phyloP scores from a whole-genome alignment of 2,329 filamentous ascomycete genomes.

The Fusarium sp. region DNA sequence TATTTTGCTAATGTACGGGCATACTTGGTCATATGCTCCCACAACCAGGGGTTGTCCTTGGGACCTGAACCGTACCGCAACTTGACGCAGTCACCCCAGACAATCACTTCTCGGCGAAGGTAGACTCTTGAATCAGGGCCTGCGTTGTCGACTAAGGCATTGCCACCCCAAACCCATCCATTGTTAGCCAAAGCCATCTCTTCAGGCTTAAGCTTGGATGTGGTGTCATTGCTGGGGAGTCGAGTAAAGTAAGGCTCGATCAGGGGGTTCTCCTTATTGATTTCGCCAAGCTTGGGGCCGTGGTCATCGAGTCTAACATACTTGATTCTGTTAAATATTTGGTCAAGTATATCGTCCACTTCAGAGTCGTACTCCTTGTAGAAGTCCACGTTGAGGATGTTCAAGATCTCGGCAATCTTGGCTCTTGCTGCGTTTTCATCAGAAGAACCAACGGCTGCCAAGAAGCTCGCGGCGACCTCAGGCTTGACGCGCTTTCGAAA shows the following conservation, averaged over 20 bases:
- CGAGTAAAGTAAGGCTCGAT: slow-evolving; percentile 97
- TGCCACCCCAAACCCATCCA: slow-evolving; percentile 98
- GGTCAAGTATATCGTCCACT: slow-evolving; percentile 85
- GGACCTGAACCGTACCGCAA: slow-evolving; percentile 87
- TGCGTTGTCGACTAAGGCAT: slow-evolving; percentile 93
- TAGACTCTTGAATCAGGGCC: slow-evolving; percentile 93
- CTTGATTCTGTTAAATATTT: slow-evolving; percentile 94
- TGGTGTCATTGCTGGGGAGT: slow-evolving; percentile 83
- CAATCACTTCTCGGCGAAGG: slow-evolving; percentile 93
- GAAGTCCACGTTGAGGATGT: slow-evolving; percentile 88
- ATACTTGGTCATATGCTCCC: slow-evolving; percentile 96
- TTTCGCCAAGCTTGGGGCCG: slow-evolving; percentile 87
- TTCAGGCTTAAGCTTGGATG: slow-evolving; percentile 80
- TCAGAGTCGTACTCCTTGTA: slow-evolving; percentile 95
- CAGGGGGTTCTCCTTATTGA: slow-evolving; percentile 83
- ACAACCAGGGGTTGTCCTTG: slow-evolving; percentile 91
- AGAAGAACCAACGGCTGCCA: slow-evolving; percentile 71
- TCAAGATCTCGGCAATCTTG: slow-evolving; percentile 76
- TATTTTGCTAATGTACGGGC: slow-evolving; percentile 93
- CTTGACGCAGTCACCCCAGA: slow-evolving; percentile 99
- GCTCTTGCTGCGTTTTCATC: slow-evolving; percentile 68
- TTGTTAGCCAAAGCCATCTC: slow-evolving; percentile 93
- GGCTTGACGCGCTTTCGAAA: slow-evolving; percentile 81
- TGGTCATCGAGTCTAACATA: slow-evolving; percentile 94
- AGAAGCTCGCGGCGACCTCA: slow-evolving; percentile 73